A percentile compares a stretch with the other conserved stretches of the same genome.
Conservation (phyloP, 225 moss, liverwort and hornwort genomes). For the Neckera pumila region DNA sequence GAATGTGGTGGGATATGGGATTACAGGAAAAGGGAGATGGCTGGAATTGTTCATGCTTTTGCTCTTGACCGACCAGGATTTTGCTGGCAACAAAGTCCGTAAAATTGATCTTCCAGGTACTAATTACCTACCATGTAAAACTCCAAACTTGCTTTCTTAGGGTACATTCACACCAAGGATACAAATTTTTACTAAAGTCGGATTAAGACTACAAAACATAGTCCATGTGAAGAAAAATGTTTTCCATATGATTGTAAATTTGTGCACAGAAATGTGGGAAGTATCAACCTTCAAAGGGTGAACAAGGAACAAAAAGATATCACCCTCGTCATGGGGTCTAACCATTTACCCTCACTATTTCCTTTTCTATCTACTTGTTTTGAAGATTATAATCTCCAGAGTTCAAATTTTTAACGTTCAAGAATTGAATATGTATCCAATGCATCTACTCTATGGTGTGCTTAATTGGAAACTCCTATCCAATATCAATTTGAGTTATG, state of each 20-base stretch:
- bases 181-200: not conserved
- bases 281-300: not conserved
- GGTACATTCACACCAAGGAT: not conserved
- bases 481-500: not conserved
- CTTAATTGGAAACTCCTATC: not conserved
- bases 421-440: not conserved
- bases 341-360: not conserved
- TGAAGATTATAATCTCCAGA: not conserved
- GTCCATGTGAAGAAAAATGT: not conserved
- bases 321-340: rapidly evolving
- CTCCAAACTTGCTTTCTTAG: not conserved
- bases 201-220: not conserved
- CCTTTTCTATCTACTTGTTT: not conserved
- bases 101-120: not conserved
- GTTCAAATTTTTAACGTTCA: not conserved
- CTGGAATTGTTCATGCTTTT: not conserved
- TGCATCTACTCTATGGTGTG: not conserved
- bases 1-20: not conserved
- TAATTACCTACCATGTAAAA: not conserved
- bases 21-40: not conserved
- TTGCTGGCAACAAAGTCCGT: not conserved
- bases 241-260: not conserved
- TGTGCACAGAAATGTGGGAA: not conserved
- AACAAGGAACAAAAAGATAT: no score
- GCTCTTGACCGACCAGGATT: not conserved